Percentiles rank a stretch among this genome's conserved stretches.
These are phyloP conservation scores for Aspergillus nidulans DNA, from an alignment of 495 filamentous ascomycete species.

Conservation along the genomic window DNA sequence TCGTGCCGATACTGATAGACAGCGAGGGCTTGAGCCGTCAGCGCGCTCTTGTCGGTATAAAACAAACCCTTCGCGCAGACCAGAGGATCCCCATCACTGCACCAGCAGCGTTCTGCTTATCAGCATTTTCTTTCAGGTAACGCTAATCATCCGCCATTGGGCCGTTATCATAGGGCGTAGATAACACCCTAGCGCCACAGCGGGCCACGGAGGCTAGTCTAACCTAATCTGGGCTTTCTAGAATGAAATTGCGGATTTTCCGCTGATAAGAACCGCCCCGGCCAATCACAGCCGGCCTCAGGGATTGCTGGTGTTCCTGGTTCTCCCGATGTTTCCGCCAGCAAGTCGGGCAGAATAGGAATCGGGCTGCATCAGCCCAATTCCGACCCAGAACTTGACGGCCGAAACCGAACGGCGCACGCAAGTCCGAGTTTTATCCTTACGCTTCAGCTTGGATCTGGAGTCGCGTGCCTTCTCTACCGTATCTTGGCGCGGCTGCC, in stretches of 20 bases:
- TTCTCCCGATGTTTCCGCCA: background rate
- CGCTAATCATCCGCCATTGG: background rate
- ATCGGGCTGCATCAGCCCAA: background rate
- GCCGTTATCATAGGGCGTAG: background rate
- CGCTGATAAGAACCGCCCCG: background rate
- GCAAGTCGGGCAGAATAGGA: background rate
- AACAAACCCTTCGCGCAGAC: background rate
- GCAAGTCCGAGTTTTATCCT: background rate
- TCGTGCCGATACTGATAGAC: background rate
- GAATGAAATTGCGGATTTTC: background rate
- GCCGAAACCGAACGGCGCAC: background rate
- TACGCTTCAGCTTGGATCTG: background rate
- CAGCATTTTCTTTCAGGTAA: background rate
- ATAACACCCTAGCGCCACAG: slow-evolving; percentile 1
- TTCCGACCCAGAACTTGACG: background rate
- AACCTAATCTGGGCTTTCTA: background rate
- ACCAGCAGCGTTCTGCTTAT: background rate
- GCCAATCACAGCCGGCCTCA: background rate
- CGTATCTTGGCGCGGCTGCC: background rate
- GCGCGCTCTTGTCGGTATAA: background rate
- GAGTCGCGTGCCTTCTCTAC: background rate
- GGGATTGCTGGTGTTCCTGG: background rate
- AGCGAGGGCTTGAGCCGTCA: background rate
- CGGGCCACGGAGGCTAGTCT: background rate
- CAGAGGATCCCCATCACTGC: background rate